Base-by-base conservation (phyloP, 2,329 filamentous ascomycete genomes). In the Chaetomiaceae sp. region DNA sequence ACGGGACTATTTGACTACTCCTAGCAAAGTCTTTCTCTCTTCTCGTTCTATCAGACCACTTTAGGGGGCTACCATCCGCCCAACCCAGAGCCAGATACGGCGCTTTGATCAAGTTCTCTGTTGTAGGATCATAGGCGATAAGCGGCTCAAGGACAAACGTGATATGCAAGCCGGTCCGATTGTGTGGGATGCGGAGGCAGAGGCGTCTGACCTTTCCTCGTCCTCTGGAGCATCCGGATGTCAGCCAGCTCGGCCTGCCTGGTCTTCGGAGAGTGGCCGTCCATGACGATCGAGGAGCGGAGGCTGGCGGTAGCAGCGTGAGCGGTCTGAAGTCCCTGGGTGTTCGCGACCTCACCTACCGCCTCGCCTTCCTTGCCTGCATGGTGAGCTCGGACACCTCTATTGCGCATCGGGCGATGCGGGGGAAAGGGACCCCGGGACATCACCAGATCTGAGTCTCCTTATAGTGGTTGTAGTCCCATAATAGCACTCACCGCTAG, bases 371-470 rank as follows among this genome's bases (percentile, higher is more conserved):
- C 76, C 79, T 99, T 41, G 88, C 91, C 33, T 96, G 90, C 70
- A 97, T 97, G 90, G 87, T 96, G 14, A 90, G 87, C 5, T 90
- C 92, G 0, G 94, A 97, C 66, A 87, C n/a, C n/a, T n/a, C n/a
- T n/a, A n/a, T n/a, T n/a, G n/a, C n/a, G n/a, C n/a, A n/a, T n/a
- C n/a, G n/a, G n/a, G n/a, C n/a, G n/a, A n/a, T n/a, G n/a, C n/a
- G n/a, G n/a, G n/a, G n/a, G n/a, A n/a, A n/a, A n/a, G n/a, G n/a
- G n/a, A n/a, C n/a, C n/a, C n/a, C n/a, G n/a, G n/a, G n/a, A n/a
- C n/a, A n/a, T n/a, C n/a, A n/a, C n/a, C n/a, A n/a, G n/a, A n/a
- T n/a, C n/a, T n/a, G n/a, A n/a, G n/a, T n/a, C n/a, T n/a, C n/a
- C n/a, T n/a, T n/a, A n/a, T n/a, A n/a, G n/a, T n/a, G n/a, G n/a